Evolutionary conservation across 768 basidiomycete species (phyloP).

Genomic region (Tremella yokohamensis): DNA sequence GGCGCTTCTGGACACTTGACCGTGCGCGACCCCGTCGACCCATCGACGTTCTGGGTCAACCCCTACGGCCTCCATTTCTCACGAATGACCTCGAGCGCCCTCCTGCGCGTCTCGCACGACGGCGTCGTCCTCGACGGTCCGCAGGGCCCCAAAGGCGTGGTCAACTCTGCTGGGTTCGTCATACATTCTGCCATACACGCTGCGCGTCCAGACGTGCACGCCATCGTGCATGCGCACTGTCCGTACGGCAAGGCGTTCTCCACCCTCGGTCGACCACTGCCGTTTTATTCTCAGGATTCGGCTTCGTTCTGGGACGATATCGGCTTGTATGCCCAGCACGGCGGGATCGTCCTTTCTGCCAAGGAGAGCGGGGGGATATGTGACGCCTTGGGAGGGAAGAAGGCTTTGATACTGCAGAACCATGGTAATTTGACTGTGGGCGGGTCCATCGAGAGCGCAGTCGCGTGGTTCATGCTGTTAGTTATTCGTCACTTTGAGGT

Average conservation of each 20-base stretch:
- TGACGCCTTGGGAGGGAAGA: slow-evolving; percentile 30
- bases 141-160: slow-evolving; percentile 43
- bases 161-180: slow-evolving; percentile 54
- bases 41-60: slow-evolving; percentile 34
- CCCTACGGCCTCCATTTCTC: slow-evolving; percentile 55
- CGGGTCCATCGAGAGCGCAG: slow-evolving; percentile 28
- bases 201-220: slow-evolving; percentile 57
- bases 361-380: slow-evolving; percentile 57
- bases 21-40: slow-evolving; percentile 27
- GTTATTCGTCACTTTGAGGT: neutral
- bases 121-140: slow-evolving; percentile 51
- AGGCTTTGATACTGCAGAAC: slow-evolving; percentile 42
- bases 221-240: slow-evolving; percentile 57
- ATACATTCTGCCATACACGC: slow-evolving; percentile 56
- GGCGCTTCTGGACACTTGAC: slow-evolving; percentile 35
- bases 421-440: slow-evolving; percentile 44
- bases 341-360: slow-evolving; percentile 56
- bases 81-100: slow-evolving; percentile 54
- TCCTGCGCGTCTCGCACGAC: slow-evolving; percentile 56
- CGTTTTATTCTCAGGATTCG: slow-evolving; percentile 33
- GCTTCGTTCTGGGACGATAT: slow-evolving; percentile 28
- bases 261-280: slow-evolving; percentile 51
- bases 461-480: slow-evolving; percentile 23
- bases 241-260: slow-evolving; percentile 58
- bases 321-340: slow-evolving; percentile 54